Base-by-base conservation (phyloP, 2,329 filamentous ascomycete species). In the Alternaria tenuissima region DNA sequence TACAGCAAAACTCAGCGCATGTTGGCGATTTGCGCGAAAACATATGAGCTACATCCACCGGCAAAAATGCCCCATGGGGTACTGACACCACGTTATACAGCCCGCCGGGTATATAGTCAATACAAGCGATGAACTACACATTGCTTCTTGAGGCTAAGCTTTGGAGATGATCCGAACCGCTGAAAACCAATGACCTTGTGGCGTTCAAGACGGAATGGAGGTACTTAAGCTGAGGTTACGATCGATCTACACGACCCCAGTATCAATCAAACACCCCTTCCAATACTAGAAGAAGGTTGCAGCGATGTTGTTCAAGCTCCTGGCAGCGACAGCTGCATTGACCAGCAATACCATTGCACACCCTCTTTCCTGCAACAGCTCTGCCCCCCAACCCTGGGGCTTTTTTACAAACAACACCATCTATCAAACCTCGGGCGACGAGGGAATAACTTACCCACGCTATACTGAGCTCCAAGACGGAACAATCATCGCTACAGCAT, bases 401-500 rank as follows among this genome's bases (percentile, higher is more conserved):
- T 64, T 51, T 52, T 70, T 69, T 44, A 59, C 57, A 30, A 69
- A 70, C 57, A 66, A 67, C 46, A 70, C 66, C 38, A 67, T 69
- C 46, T 69, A 66, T 39, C 61, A 69, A 36, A 54, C 64, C 12
- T 55, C 39, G 1, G 59, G 59, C n/a, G 44, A 36, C 16, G 66
- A 69, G 38, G 52, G 47, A 6, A 59, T 66, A 22, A 65, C 62
- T 59, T 64, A 63, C 52, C 68, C 73, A 2, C 67, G 67, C 22
- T 67, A 51, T 24, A 47, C 53, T 0, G 63, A 67, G 22, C 56
- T 70, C 20, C 49, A 51, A 2, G 63, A 69, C 20, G 63, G 63
- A 20, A 68, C 63, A 20, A 67, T 69, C 52, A 54, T 71, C 22
- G 66, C 65, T 7, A 71, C 68, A 11, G 48, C 55, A 5, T 65